Conservation (phyloP, 139 green algal species). For the Raphidocelis subcapitata region DNA sequence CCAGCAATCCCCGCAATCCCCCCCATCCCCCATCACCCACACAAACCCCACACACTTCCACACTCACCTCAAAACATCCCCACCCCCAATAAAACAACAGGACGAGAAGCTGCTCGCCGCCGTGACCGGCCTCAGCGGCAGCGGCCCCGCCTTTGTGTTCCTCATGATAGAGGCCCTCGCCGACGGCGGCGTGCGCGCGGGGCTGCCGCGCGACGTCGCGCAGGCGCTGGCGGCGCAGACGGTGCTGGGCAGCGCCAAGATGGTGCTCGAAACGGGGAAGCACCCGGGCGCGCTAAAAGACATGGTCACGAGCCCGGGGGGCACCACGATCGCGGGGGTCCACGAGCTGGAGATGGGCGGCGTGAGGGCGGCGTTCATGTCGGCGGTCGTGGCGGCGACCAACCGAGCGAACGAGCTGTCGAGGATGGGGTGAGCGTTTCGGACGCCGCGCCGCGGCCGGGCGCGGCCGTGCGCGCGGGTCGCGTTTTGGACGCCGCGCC, state of each 20-base stretch:
- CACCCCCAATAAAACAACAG: too few species aligned
- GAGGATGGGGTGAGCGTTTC: too few species aligned
- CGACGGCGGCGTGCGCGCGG: slow-evolving; percentile 86
- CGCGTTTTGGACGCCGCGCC: too few species aligned
- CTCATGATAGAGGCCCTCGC: slow-evolving; percentile 95
- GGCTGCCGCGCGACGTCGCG: slow-evolving; percentile 87
- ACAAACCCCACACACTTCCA: too few species aligned
- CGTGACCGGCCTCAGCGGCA: slow-evolving; percentile 92
- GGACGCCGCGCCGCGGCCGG: too few species aligned
- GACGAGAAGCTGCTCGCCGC: slow-evolving; percentile 90
- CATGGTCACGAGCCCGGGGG: slow-evolving; percentile 87
- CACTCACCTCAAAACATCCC: too few species aligned
- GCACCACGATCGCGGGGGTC: slow-evolving; percentile 94
- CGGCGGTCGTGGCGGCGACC: slow-evolving; percentile 83
- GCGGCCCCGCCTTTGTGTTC: slow-evolving; percentile 94
- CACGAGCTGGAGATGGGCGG: slow-evolving; percentile 89
- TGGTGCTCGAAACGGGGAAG: slow-evolving; percentile 92
- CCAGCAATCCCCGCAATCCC: too few species aligned
- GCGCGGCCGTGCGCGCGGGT: too few species aligned
- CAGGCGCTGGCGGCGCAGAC: slow-evolving; percentile 76
- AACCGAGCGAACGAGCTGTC: slow-evolving; percentile 82
- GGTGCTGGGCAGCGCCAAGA: slow-evolving; percentile 91
- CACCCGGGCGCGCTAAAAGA: slow-evolving; percentile 32
- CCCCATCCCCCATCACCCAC: too few species aligned
- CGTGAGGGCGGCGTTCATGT: slow-evolving; percentile 83